These are phyloP conservation scores for Corymbia citriodora DNA, from an alignment of 441 rosid genomes.

Conservation along the genomic window DNA sequence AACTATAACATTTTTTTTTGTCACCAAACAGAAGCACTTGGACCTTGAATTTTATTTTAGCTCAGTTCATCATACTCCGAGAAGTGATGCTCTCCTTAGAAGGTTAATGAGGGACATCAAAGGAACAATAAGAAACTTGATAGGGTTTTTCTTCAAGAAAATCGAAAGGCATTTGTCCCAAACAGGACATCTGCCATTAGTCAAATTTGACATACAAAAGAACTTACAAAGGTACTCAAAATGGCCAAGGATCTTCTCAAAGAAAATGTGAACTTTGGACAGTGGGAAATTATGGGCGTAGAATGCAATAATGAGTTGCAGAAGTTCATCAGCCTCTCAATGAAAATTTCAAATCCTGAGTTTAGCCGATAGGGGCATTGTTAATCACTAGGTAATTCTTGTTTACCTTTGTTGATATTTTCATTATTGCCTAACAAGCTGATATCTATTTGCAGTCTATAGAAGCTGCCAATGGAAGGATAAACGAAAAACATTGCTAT, in stretches of 20 bases:
- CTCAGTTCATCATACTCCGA: neutral
- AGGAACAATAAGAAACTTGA: neutral
- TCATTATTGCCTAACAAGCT: neutral
- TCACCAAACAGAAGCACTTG: constrained; percentile 9
- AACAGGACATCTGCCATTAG: neutral
- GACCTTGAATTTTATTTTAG: neutral
- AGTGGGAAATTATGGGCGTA: accelerated
- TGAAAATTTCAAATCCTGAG: no score
- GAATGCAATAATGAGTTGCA: neutral
- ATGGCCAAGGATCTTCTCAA: neutral
- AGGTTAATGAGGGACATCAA: neutral
- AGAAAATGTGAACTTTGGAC: neutral
- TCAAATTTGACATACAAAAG: neutral
- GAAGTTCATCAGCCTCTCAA: neutral
- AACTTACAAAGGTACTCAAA: neutral
- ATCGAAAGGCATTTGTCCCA: accelerated
- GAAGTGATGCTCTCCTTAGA: neutral
- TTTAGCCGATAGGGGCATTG: neutral
- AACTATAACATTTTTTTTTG: constrained; percentile 61
- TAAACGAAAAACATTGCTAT: no score
- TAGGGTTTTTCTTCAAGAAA: neutral
- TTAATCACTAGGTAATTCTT: no score
- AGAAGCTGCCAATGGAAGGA: no score
- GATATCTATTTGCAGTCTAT: no score
- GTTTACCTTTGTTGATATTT: neutral